Percentiles rank a stretch among this genome's conserved stretches.
phyloP scores from a whole-genome alignment of 1,284 basidiomycete genomes.

The Exobasidium rhododendri region DNA sequence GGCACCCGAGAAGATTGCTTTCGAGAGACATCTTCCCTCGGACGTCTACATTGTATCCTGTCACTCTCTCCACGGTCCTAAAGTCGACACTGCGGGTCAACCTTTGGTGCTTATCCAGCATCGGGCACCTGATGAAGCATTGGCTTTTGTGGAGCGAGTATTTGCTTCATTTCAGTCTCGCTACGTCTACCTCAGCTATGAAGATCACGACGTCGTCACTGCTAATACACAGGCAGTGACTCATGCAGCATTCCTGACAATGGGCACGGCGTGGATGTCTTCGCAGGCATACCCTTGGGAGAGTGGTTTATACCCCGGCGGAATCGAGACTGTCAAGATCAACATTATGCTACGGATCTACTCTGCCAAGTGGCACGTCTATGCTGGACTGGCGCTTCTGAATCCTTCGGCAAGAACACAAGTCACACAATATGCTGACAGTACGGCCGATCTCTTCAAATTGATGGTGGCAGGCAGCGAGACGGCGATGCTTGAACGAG shows the following conservation, averaged over 20 bases:
- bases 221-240: constrained; percentile 98
- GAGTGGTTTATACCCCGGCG: constrained; percentile 84
- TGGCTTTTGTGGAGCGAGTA: constrained; percentile 76
- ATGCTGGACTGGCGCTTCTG: constrained; percentile 92
- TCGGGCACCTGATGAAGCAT: constrained; percentile 71
- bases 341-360: constrained; percentile 89
- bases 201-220: constrained; percentile 92
- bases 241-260: constrained; percentile 93
- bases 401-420: constrained; percentile 88
- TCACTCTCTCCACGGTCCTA: constrained; percentile 91
- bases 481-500: constrained; percentile 61
- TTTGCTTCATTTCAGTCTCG: constrained; percentile 75
- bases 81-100: constrained; percentile 84
- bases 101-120: constrained; percentile 89
- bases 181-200: constrained; percentile 87
- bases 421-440: constrained; percentile 80
- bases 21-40: constrained; percentile 79
- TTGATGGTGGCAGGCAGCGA: constrained; percentile 83
- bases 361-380: constrained; percentile 97
- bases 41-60: constrained; percentile 88
- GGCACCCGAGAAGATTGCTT: constrained; percentile 84
- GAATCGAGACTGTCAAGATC: constrained; percentile 96
- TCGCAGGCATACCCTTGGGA: constrained; percentile 88
- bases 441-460: constrained; percentile 86
- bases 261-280: constrained; percentile 93